Base-by-base conservation (phyloP, 371 early-diverging fungal genomes). In the Rhizopus delemar region DNA sequence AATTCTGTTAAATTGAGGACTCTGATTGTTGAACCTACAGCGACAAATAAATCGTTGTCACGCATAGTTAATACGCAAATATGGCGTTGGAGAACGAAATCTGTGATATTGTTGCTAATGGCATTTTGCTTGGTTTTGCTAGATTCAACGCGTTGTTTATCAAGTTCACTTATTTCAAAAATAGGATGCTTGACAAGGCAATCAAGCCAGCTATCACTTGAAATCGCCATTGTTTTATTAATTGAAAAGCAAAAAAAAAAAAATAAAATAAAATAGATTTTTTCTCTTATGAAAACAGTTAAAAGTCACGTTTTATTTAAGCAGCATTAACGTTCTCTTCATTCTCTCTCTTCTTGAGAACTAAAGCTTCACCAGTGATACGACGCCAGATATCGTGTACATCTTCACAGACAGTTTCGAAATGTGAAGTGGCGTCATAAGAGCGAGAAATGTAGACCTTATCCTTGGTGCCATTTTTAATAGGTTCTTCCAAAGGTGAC, bases 391-490 rank as follows among this genome's bases (percentile, higher is more conserved):
- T 78, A 68, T 43, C 43, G n/a, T 94, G 93, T 62, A 98, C 94
- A 75, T 99, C 99, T 43, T 91, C 89, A 76, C 93, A 97, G 22
- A 97, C 92, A 53, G 98, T 93, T 74, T 97, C 99, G 86, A 99
- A 98, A 84, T 99, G 97, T 28, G 95, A 92, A 13, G 99, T 95
- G 41, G 99, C 97, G 83, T 99, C 99, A 70, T 97, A 98, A 34
- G 93, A 93, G 65, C 90, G 90, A 58, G 95, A 90, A 49, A 99
- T 84, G 75, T 89, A 99, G 45, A 95, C 86, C 56, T 91, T 83
- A 56, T 94, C 93, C 22, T 78, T 71, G 43, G 71, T 85, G 41
- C 97, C 98, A 70, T 95, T 92, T 4, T 85, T 81, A 41, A 83
- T 53, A 29, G 99, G 99, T 69, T 90, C 97, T 56, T 85, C 88